Base-by-base conservation (phyloP, 257 asterid species). In the Solanum microdontum region DNA sequence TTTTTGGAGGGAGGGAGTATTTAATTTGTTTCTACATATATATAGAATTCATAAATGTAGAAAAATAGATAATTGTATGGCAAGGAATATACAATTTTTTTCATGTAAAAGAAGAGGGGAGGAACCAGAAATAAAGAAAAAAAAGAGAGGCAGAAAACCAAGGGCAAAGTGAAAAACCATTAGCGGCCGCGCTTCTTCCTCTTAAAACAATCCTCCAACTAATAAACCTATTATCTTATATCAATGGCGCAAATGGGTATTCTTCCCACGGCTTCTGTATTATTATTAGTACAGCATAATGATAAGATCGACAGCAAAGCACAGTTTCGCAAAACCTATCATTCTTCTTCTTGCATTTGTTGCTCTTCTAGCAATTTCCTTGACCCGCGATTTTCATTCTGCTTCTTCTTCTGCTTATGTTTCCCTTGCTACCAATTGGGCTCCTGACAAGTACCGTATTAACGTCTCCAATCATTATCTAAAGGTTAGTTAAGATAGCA, bases 181-280 rank as follows among this genome's bases (percentile, higher is more conserved):
- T 90, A 91, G 95, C 96, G 94, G 94, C 94, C 89, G 87, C 88
- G 66, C 88, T 87, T 87, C 87, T 60, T 19, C 74, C 86, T 60
- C 91, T 32, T 83, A 43, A 68, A 64, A 43, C 40, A 21, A 32
- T 68, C 8, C 75, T 43, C 36, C 68, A 24, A 48, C 39, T 9
- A 26, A n/a, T 83, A 37, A 60, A 60, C 62, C 79, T 55, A 48
- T 34, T 55, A 48, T 34, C 76, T 9, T 24, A 55, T 39, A 36
- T 73, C 30, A 85, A 39, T 85, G 68, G 62, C 43, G 21, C n/a
- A 40, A 48, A 90, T 92, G 87, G 88, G 43, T 84, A 70, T 80
- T 89, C 72, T 39, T 89, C 79, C 21, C 32, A 11, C 28, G n/a
- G 39, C 39, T 55, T 45, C 82, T 17, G 23, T 13, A 69, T 28